Conservation (phyloP, 2,329 filamentous ascomycete species). For the Dendrostoma leiphaemia region DNA sequence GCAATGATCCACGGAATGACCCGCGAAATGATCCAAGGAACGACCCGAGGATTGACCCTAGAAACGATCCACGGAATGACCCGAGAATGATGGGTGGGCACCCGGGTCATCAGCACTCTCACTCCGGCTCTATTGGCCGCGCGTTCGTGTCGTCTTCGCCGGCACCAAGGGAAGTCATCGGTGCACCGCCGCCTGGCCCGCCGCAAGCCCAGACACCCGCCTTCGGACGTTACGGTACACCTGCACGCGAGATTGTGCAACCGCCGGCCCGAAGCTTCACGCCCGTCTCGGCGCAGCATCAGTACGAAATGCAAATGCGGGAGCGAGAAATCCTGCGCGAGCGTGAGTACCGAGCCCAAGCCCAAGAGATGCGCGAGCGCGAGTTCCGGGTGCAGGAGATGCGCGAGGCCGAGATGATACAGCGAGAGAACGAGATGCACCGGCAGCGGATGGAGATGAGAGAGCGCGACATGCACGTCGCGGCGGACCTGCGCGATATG, state of each 20-base stretch:
- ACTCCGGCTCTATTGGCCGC: conserved; percentile 16
- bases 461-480: conserved; percentile 1
- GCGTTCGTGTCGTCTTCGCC: conserved; percentile 12
- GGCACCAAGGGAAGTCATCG: conserved; percentile 12
- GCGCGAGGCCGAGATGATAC: neutral
- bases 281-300: conserved; percentile 10
- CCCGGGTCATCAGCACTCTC: conserved; percentile 15
- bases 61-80: neutral
- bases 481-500: conserved; percentile 14
- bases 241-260: conserved; percentile 10
- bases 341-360: neutral
- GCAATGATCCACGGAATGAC: neutral
- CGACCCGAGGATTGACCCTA: neutral
- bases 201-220: conserved; percentile 9
- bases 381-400: neutral
- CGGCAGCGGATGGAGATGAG: neutral
- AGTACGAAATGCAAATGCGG: conserved; percentile 11
- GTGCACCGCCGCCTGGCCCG: conserved; percentile 11
- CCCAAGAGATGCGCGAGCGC: neutral
- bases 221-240: conserved; percentile 15
- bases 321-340: conserved; percentile 2
- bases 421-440: neutral
- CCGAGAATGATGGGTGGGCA: conserved; percentile 14
- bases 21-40: neutral
- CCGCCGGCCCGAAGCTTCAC: conserved; percentile 12